Base-by-base conservation (phyloP, 2,329 filamentous ascomycete genomes). In the Alternaria sp. region DNA sequence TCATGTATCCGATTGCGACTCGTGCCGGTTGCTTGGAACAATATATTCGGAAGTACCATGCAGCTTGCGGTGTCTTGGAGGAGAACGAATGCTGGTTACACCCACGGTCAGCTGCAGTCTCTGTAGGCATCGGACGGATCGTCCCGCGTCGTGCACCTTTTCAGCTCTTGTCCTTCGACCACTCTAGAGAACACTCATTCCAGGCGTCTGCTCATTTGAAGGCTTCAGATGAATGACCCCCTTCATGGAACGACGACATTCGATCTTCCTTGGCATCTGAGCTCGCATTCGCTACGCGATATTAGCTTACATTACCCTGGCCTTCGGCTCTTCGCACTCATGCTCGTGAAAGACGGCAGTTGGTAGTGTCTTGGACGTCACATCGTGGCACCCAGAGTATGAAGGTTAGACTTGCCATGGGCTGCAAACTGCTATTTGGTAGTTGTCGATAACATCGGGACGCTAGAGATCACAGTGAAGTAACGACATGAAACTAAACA, bases 401-500 rank as follows among this genome's bases (percentile, higher is more conserved):
- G 20, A 53, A 25, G n/a, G 49, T 18, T n/a, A 15, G 5, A 18
- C 14, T 41, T 21, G 20, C n/a, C 20, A 37, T 37, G 3, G 20
- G 30, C 49, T 25, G 9, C 28, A 18, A 14, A 15, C 33, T 53
- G 14, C 21, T 21, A 6, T 23, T 12, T n/a, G 20, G 20, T 37
- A 21, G 15, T n/a, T 21, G 21, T 25, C 49, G 30, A 12, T 21
- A 53, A 15, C 30, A 41, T 2, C 30, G 23, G 37, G 23, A 53
- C 49, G 37, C 18, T 21, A 30, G 9, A 41, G 49, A 8, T 0
- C 33, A 12, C 14, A 51, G 28, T 2, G 9, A 11, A 14, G 6
- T 23, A 41, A 41, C 23, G 54, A 12, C 6, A 75, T 75, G 75
- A 75, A 69, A 59, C 60, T 57, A 26, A 64, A 60, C n/a, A 46